Evolutionary conservation across 768 basidiomycete genomes (phyloP).

Genomic region (Lentinus tigrinus): DNA sequence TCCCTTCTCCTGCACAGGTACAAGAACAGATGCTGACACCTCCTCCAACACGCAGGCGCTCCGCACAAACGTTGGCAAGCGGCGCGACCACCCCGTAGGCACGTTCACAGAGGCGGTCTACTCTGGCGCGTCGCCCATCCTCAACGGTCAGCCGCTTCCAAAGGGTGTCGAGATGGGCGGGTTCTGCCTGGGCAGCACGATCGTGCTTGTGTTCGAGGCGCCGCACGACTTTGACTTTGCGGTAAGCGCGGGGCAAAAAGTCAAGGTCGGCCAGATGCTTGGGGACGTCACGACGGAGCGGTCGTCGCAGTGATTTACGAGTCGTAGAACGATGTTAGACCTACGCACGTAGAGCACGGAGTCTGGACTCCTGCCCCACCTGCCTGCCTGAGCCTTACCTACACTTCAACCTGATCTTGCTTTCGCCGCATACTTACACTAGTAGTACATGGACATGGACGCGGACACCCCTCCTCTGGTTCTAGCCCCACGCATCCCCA

Average conservation of each 20-base stretch:
- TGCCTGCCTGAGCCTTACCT: neutral
- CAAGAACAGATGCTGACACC: neutral
- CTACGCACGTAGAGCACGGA: neutral
- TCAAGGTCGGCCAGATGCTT: constrained; percentile 82
- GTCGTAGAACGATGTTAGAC: neutral
- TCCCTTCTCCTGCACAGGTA: neutral
- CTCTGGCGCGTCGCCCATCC: constrained; percentile 73
- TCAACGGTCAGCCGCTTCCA: constrained; percentile 84
- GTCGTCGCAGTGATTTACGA: neutral
- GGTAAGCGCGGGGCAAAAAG: constrained; percentile 75
- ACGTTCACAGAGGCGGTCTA: constrained; percentile 94
- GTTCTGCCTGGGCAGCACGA: constrained; percentile 92
- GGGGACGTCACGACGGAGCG: constrained; percentile 46
- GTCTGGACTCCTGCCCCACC: neutral
- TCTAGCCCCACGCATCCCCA: no score
- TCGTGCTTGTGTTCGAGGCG: constrained; percentile 96
- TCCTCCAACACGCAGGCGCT: constrained; percentile 67
- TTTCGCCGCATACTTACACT: neutral
- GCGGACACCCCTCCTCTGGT: neutral
- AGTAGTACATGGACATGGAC: neutral
- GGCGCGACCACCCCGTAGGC: constrained; percentile 69
- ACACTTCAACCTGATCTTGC: neutral
- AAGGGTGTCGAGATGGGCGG: constrained; percentile 97
- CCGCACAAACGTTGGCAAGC: constrained; percentile 83
- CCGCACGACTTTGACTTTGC: constrained; percentile 79